Percentiles rank a stretch among this genome's conserved stretches.
These are phyloP conservation scores for Mediolabrus comicus DNA, from an alignment of 108 stramenopile genomes.

Conservation along the genomic window DNA sequence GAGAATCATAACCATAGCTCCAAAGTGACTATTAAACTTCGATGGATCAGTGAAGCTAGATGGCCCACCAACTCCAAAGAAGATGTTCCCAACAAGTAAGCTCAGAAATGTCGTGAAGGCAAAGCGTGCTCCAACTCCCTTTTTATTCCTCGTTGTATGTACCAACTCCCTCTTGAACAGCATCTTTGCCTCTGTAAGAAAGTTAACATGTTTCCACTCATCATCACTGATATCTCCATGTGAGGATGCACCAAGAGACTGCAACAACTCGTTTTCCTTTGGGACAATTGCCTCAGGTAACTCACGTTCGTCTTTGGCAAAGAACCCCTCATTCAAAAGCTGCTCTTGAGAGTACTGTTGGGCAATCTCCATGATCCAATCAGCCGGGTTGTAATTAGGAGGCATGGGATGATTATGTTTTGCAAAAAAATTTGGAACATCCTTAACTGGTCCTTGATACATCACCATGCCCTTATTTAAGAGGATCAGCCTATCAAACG, in stretches of 20 bases:
- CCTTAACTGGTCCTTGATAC: conserved; percentile 61
- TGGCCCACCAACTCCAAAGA: conserved; percentile 58
- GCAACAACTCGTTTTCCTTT: conserved; percentile 39
- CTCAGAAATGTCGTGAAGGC: conserved; percentile 59
- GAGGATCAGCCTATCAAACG: conserved; percentile 71
- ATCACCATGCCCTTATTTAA: conserved; percentile 75
- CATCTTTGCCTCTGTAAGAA: conserved; percentile 47
- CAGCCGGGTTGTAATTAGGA: conserved; percentile 75
- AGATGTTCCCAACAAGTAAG: conserved; percentile 70
- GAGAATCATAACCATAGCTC: conserved; percentile 59
- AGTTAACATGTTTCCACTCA: conserved; percentile 40
- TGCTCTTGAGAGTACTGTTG: conserved; percentile 50
- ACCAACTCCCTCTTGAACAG: conserved; percentile 61
- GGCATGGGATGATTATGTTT: conserved; percentile 62
- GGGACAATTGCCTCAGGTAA: conserved; percentile 36
- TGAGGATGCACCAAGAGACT: conserved; percentile 26
- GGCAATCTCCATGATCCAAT: conserved; percentile 79
- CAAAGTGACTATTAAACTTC: conserved; percentile 68
- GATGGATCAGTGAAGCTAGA: conserved; percentile 25
- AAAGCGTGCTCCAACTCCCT: conserved; percentile 58
- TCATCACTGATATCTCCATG: conserved; percentile 22
- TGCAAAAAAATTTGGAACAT: conserved; percentile 53
- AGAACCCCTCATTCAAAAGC: conserved; percentile 52
- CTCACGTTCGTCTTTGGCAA: conserved; percentile 45
- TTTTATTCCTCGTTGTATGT: conserved; percentile 54